Evolutionary conservation across 495 filamentous ascomycete genomes (phyloP).

Genomic region (Aspergillus haitiensis): DNA sequence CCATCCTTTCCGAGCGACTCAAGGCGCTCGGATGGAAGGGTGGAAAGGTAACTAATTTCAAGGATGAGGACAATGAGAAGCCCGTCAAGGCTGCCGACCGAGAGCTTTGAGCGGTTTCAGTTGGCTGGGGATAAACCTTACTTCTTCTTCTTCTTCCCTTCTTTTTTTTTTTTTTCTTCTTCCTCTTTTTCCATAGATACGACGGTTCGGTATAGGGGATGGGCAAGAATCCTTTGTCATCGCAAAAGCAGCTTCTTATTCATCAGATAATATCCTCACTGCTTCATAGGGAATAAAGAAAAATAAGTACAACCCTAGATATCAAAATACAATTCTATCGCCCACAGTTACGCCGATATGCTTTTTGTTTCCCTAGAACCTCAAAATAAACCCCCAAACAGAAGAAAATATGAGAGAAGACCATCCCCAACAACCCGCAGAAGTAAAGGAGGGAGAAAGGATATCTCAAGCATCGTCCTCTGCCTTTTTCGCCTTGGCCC

Average conservation of each 20-base stretch:
- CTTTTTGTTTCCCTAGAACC: constrained; percentile 10
- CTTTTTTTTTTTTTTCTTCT: constrained; percentile 8
- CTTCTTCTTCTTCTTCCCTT: too few relatives aligned
- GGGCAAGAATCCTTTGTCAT: neutral
- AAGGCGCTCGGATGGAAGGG: constrained; percentile 84
- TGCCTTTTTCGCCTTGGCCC: constrained; percentile 40
- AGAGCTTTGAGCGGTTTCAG: constrained; percentile 47
- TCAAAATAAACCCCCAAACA: neutral
- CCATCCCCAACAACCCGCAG: neutral
- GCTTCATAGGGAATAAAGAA: constrained; percentile 3
- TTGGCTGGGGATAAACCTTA: neutral
- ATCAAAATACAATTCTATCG: constrained; percentile 3
- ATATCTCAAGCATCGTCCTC: constrained; percentile 23
- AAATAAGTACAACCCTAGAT: neutral
- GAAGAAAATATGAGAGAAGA: constrained; percentile 2
- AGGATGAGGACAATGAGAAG: constrained; percentile 53
- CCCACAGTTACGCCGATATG: constrained; percentile 17
- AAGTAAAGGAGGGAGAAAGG: constrained; percentile 1
- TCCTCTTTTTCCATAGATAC: neutral
- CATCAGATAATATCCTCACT: neutral
- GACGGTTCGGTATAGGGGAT: neutral
- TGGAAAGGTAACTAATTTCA: constrained; percentile 52
- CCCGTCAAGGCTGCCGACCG: constrained; percentile 58
- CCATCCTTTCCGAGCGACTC: constrained; percentile 89
- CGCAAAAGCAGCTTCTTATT: neutral